These are phyloP conservation scores for Phytophthora sansomeana DNA, from an alignment of 352 stramenopile genomes.

Conservation along the genomic window DNA sequence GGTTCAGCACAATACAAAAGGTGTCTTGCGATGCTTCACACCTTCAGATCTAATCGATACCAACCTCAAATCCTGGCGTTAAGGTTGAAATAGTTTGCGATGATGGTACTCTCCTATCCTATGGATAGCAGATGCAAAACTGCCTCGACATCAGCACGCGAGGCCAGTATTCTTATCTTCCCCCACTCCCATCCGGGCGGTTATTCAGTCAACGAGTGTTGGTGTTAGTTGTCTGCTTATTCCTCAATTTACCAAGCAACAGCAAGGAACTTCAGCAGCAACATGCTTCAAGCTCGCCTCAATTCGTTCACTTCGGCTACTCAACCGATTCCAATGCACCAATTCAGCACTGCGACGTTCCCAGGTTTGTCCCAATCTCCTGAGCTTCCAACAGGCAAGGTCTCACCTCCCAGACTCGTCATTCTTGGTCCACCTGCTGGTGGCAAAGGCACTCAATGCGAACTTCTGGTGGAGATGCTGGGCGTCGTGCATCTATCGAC, in stretches of 20 bases:
- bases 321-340: slow-evolving; percentile 1
- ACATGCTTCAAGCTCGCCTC: slow-evolving; percentile 13
- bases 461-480: slow-evolving; percentile 87
- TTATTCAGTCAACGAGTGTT: slow-evolving; percentile 16
- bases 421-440: slow-evolving; percentile 91
- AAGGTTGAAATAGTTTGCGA: too few species aligned
- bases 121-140: not conserved
- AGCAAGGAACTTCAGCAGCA: not conserved
- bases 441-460: slow-evolving; percentile 96
- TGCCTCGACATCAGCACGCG: slow-evolving; percentile 20
- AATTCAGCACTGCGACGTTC: slow-evolving; percentile 13
- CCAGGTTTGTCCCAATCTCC: not conserved
- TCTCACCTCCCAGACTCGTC: slow-evolving; percentile 63
- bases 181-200: slow-evolving; percentile 3
- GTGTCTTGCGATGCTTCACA: too few species aligned
- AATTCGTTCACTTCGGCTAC: not conserved
- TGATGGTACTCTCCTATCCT: too few species aligned
- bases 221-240: slow-evolving; percentile 2
- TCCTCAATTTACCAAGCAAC: slow-evolving; percentile 22
- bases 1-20: too few species aligned
- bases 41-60: not conserved
- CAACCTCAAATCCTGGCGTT: not conserved
- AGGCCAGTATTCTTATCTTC: slow-evolving; percentile 33
- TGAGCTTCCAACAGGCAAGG: slow-evolving; percentile 18
- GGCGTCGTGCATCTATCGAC: slow-evolving; percentile 93